Conservation (phyloP, 139 green algal species). For the Diplosphaera chodatii region DNA sequence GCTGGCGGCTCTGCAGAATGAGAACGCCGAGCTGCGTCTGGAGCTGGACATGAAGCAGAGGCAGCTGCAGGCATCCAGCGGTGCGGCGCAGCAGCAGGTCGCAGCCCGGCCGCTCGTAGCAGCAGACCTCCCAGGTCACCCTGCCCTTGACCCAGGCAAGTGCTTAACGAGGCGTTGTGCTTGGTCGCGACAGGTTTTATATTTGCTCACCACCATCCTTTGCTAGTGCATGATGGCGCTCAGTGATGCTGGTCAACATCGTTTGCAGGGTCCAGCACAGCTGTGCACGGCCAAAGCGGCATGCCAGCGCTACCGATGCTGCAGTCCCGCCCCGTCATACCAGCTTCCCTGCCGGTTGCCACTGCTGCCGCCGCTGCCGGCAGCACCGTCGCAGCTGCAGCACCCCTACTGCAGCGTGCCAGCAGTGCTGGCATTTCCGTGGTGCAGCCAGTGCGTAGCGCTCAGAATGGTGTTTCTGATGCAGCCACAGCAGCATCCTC, state of each 20-base stretch:
- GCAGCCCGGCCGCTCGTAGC: too few species aligned
- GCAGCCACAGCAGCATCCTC: background rate
- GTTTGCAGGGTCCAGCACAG: background rate
- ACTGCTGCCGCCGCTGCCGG: background rate
- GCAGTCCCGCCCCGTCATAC: background rate
- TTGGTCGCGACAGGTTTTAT: too few species aligned
- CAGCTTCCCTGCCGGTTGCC: background rate
- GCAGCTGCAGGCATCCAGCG: background rate
- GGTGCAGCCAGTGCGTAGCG: background rate
- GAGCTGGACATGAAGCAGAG: slow-evolving; percentile 19
- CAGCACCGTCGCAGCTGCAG: too few species aligned
- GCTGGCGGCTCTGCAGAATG: slow-evolving; percentile 26
- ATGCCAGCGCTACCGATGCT: background rate
- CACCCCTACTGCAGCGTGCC: slow-evolving; percentile 6
- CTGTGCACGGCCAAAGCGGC: background rate
- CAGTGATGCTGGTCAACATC: too few species aligned
- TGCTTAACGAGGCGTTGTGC: too few species aligned
- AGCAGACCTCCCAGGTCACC: too few species aligned
- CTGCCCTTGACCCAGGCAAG: too few species aligned
- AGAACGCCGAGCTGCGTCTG: slow-evolving; percentile 17
- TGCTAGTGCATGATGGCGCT: too few species aligned
- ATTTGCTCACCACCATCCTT: too few species aligned
- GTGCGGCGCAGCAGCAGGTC: too few species aligned
- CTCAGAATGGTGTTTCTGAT: background rate
- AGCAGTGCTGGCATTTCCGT: background rate